Base-by-base conservation (phyloP, 371 early-diverging fungal species). In the Mortierella sp. region DNA sequence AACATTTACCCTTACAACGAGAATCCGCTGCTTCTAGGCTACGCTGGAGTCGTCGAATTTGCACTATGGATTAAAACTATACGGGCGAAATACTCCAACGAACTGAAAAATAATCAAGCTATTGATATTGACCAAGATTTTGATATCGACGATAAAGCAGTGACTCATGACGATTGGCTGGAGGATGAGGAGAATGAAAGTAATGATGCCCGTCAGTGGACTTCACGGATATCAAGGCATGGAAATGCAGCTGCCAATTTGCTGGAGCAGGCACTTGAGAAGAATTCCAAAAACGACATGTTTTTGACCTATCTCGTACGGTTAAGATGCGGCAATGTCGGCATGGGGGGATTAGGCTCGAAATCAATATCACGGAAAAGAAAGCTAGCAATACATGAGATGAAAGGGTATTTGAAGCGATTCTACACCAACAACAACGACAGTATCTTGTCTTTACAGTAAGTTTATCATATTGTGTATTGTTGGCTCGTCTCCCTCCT, bases 21-120 rank as follows among this genome's bases (percentile, higher is more conserved):
- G 14, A 67, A 79, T 26, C 30, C 79, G 3, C 68, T 71, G 3
- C 58, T 76, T 40, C 66, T 66, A 35, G 83, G 77, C 9, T 76
- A 76, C 28, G 73, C 69, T 3, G 83, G 83, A 24, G 43, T 81
- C 2, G 45, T 75, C 30, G 70, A 81, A 43, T 76, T 70, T 66
- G 70, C 77, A 0, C 40, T 76, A 9, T 76, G 69, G 73, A 62
- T n/a, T 16, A 76, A 49, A 61, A 43, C 49, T 5, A 51, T 68
- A 12, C 67, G 54, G 43, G 63, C 61, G 32, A 26, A 62, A 5
- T n/a, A 30, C 28, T 16, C 10, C 9, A 45, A 62, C 16, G 49
- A 5, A 18, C 35, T 32, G 12, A 64, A 47, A 11, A 60, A 43
- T 3, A 20, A 43, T 37, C 37, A n/a, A n/a, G 39, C 6, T 39